Evolutionary conservation across 129 eudicot genomes (phyloP).

Genomic region (Centrapalus pauciflorus): DNA sequence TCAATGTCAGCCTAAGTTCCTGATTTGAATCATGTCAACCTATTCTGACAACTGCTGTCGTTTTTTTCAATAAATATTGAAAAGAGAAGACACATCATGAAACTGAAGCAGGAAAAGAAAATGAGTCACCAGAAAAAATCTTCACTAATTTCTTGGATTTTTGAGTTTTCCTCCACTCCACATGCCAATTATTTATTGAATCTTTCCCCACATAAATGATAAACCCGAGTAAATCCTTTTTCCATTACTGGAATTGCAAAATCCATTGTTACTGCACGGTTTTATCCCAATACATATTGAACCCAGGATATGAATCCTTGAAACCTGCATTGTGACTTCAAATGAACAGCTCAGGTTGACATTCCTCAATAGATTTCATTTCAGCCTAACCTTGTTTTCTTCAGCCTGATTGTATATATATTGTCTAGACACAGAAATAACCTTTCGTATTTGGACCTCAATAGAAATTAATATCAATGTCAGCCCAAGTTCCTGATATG

Average conservation of each 20-base stretch:
- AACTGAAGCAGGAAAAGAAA: neutral
- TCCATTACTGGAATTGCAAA: neutral
- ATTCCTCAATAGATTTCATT: neutral
- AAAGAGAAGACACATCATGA: neutral
- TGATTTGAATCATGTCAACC: neutral
- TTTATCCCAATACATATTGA: neutral
- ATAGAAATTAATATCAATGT: neutral
- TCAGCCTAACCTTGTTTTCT: neutral
- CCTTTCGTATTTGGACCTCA: neutral
- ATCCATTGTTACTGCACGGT: neutral
- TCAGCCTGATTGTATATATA: neutral
- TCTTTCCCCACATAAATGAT: no score
- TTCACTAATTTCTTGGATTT: no score
- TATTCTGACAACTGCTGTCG: neutral
- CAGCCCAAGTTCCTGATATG: neutral
- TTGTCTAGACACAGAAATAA: neutral
- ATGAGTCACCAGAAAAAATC: neutral
- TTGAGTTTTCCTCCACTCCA: neutral
- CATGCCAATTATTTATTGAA: no score
- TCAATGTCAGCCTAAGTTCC: neutral
- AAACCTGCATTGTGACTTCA: no score
- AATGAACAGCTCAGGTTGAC: no score
- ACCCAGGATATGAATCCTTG: neutral
- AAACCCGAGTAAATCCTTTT: neutral
- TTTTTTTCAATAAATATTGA: no score